A percentile compares a stretch with the other conserved stretches of the same genome.
These are phyloP conservation scores for Phytophthora hybrid DNA, from an alignment of 352 stramenopile species.

Conservation along the genomic window DNA sequence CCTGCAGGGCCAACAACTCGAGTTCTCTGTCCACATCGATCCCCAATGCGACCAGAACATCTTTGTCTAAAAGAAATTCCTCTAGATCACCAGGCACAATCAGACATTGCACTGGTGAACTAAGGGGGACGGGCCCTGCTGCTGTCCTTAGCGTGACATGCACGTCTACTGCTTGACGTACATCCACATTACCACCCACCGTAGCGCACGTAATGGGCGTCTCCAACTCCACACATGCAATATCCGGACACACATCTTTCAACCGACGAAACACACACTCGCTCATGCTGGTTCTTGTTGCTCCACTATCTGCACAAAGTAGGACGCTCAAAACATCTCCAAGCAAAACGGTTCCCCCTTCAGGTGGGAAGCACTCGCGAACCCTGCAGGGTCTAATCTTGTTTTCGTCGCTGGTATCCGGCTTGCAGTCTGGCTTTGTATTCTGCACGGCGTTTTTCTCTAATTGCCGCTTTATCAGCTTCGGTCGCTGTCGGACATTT, in stretches of 20 bases:
- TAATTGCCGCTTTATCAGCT: conserved; percentile 17
- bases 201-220: conserved; percentile 12
- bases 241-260: background rate
- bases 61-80: conserved; percentile 14
- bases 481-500: conserved; percentile 18
- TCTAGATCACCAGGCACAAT: background rate
- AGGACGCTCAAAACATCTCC: conserved; percentile 14
- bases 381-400: conserved; percentile 10
- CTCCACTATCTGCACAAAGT: conserved; percentile 20
- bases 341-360: background rate
- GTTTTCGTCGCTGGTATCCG: background rate
- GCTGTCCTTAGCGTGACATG: background rate
- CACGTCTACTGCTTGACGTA: background rate
- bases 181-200: conserved; percentile 15
- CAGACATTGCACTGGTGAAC: conserved; percentile 9
- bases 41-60: conserved; percentile 8
- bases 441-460: conserved; percentile 12
- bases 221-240: conserved; percentile 1
- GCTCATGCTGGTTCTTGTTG: conserved; percentile 18
- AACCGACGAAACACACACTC: conserved; percentile 6
- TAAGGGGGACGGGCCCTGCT: background rate
- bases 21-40: conserved; percentile 4
- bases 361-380: background rate
- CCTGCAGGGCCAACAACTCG: conserved; percentile 1
- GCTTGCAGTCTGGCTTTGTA: conserved; percentile 4